Base-by-base conservation (phyloP, 2,329 filamentous ascomycete genomes). In the Alternaria consortialis region DNA sequence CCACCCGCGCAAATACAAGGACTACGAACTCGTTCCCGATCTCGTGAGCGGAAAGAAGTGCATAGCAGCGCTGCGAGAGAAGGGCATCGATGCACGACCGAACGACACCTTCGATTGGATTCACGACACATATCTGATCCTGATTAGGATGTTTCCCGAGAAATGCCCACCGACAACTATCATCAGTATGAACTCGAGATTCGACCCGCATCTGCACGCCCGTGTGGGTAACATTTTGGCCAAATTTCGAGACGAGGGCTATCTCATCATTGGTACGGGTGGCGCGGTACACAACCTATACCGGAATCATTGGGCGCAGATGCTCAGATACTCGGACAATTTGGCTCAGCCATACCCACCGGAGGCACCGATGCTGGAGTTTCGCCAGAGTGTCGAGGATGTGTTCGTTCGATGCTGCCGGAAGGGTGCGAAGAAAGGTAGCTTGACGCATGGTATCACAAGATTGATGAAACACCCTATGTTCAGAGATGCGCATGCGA, bases 231-330 rank as follows among this genome's bases (percentile, higher is more conserved):
- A 81, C 1, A 81, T 85, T 0, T 80, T 91, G 5, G 82, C 86
- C 0, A 82, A 84, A 0, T 80, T 91, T 4, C 81, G 88, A 2
- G 71, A 80, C 29, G 81, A 86, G 70, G 82, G 80, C 39, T 84
- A 86, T 67, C 82, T 91, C 1, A 76, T 91, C 53, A 84, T 85
- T 50, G 84, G 81, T 36, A 84, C 83, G 0, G 86, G 89, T 15
- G 89, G 89, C 36, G 85, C 88, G 1, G 89, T 91, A 0, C 89
- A 91, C 75, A 91, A 91, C 66, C 82, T 91, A 1, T 91, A 89
- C 73, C 85, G 89, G 17, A 91, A 91, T 72, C 73, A 82, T 42
- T 91, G 88, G 88, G 77, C 70, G 0, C 87, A 87, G 0, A 91
- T 91, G 86, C 70, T 91, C 15, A 79, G 75, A n/a, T 85, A 87